These are phyloP conservation scores for Colletotrichum neosansevieriae DNA, from an alignment of 2,329 filamentous ascomycete species.

Conservation along the genomic window DNA sequence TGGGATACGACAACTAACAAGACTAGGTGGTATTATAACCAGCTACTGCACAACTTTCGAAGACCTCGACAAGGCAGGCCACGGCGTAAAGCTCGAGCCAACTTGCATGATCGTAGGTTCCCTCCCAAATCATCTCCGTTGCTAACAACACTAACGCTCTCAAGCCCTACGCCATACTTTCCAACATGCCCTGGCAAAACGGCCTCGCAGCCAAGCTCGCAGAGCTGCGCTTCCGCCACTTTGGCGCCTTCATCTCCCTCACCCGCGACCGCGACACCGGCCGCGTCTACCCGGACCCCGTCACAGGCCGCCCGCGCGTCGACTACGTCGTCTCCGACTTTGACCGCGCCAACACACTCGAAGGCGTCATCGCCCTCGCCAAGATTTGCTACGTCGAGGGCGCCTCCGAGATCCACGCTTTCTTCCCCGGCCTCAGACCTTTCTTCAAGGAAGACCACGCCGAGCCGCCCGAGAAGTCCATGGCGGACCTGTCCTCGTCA, in stretches of 20 bases:
- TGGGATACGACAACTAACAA: conserved; percentile 20
- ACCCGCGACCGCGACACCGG: conserved; percentile 82
- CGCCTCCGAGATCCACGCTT: conserved; percentile 81
- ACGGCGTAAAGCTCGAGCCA: conserved; percentile 86
- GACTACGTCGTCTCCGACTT: conserved; percentile 78
- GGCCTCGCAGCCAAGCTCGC: conserved; percentile 80
- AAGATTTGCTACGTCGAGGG: conserved; percentile 84
- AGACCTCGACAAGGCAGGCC: conserved; percentile 82
- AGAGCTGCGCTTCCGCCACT: conserved; percentile 75
- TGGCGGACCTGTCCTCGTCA: conserved; percentile 12
- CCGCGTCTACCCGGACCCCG: conserved; percentile 77
- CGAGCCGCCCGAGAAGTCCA: conserved; percentile 39
- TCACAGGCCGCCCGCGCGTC: conserved; percentile 73
- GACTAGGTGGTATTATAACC: conserved; percentile 80
- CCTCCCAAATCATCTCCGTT: not conserved
- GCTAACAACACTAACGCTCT: conserved; percentile 32
- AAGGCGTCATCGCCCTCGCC: conserved; percentile 77
- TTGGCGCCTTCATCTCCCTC: conserved; percentile 79
- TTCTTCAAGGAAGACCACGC: conserved; percentile 62
- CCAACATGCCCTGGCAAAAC: conserved; percentile 73
- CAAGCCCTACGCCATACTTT: conserved; percentile 73
- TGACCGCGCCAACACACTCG: conserved; percentile 78
- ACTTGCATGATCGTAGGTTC: conserved; percentile 73
- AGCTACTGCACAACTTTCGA: conserved; percentile 82
- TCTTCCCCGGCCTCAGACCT: conserved; percentile 70